phyloP scores from a whole-genome alignment of 2,329 filamentous ascomycete species.

The Talaromyces sp. region DNA sequence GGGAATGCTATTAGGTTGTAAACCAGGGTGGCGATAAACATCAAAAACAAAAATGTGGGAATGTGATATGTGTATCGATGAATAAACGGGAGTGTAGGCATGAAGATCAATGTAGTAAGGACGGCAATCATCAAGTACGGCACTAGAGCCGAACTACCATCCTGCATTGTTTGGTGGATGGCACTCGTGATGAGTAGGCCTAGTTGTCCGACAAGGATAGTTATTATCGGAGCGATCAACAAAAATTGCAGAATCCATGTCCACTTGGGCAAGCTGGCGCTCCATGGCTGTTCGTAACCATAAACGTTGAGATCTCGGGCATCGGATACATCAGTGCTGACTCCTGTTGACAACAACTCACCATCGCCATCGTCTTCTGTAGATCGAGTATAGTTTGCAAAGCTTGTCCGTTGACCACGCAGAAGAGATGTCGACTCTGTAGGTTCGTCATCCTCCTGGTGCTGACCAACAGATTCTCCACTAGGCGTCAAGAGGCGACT shows the following conservation, averaged over 20 bases:
- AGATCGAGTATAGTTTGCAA: constrained; percentile 51
- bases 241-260: constrained; percentile 86
- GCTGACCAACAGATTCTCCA: constrained; percentile 37
- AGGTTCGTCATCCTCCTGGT: constrained; percentile 38
- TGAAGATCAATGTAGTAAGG: constrained; percentile 67
- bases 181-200: constrained; percentile 69
- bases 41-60: constrained; percentile 68
- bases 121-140: constrained; percentile 68
- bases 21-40: constrained; percentile 71
- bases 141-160: constrained; percentile 69
- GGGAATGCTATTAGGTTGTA: constrained; percentile 89
- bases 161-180: constrained; percentile 75
- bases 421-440: constrained; percentile 59
- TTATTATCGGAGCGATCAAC: constrained; percentile 69
- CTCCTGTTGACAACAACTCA: constrained; percentile 24
- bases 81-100: constrained; percentile 77
- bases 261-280: constrained; percentile 71
- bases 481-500: constrained; percentile 43
- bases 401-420: constrained; percentile 51
- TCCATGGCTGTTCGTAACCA: constrained; percentile 81
- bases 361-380: constrained; percentile 30
- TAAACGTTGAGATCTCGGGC: constrained; percentile 48
- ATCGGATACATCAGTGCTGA: constrained; percentile 25
- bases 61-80: constrained; percentile 82
- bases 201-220: constrained; percentile 74